Conservation (phyloP, 768 basidiomycete genomes). For the Mycena capillaripes region DNA sequence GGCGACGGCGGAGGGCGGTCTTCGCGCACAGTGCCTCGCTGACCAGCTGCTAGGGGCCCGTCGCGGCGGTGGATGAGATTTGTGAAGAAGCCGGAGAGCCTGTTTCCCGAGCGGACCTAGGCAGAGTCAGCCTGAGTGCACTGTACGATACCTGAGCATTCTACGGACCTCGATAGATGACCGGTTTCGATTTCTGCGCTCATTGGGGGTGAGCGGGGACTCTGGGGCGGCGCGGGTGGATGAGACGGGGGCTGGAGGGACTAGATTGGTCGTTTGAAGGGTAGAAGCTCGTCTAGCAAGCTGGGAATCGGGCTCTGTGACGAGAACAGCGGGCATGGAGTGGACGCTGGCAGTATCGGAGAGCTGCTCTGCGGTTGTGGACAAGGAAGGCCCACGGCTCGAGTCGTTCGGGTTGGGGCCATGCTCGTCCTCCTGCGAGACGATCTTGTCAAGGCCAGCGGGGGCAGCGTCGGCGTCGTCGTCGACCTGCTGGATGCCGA, state of each 20-base stretch:
- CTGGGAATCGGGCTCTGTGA: conserved; percentile 53
- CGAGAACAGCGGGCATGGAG: conserved; percentile 70
- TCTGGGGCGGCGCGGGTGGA: conserved; percentile 49
- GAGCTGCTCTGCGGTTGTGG: conserved; percentile 53
- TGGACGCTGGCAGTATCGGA: conserved; percentile 70
- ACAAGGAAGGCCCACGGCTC: conserved; percentile 53
- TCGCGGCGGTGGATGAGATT: conserved; percentile 84
- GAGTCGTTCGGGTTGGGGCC: conserved; percentile 46
- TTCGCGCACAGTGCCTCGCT: conserved; percentile 52
- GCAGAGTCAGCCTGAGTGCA: conserved; percentile 17
- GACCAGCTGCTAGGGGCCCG: conserved; percentile 43
- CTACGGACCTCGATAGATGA: conserved; percentile 71
- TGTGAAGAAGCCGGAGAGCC: conserved; percentile 89
- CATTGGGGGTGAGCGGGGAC: conserved; percentile 46
- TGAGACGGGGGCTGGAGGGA: conserved; percentile 38
- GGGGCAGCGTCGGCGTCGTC: conserved; percentile 29
- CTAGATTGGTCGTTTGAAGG: conserved; percentile 40
- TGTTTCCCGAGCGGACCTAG: conserved; percentile 74
- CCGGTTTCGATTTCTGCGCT: conserved; percentile 61
- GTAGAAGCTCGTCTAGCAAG: conserved; percentile 49
- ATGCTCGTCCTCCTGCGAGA: conserved; percentile 42
- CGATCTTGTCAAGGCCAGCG: conserved; percentile 41
- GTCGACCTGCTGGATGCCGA: conserved; percentile 40
- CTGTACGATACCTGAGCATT: neutral
- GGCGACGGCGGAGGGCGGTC: conserved; percentile 40